These are phyloP conservation scores for Phytopythium aichiense DNA, from an alignment of 352 stramenopile genomes.

Conservation along the genomic window DNA sequence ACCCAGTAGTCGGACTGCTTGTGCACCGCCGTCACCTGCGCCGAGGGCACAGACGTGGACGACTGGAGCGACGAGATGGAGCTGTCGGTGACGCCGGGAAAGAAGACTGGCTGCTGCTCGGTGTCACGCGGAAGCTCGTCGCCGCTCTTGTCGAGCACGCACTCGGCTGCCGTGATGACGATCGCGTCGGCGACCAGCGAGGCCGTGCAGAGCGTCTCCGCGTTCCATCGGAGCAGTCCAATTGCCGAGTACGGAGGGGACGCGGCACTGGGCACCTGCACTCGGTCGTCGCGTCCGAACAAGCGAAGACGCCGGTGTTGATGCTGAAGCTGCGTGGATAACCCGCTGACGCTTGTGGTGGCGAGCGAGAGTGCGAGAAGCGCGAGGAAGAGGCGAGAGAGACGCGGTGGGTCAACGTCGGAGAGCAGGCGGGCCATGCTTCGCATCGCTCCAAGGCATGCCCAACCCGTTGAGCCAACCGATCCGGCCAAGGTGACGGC, in stretches of 20 bases:
- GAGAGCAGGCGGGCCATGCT: background rate
- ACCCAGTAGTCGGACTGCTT: constrained; percentile 66
- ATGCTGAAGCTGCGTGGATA: background rate
- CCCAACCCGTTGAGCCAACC: background rate
- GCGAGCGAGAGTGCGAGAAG: background rate
- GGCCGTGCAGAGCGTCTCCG: constrained; percentile 40
- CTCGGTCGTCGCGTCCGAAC: constrained; percentile 40
- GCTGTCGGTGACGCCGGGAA: background rate
- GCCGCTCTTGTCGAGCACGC: constrained; percentile 35
- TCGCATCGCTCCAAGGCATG: background rate
- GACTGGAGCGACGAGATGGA: background rate
- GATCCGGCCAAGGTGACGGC: too few relatives aligned
- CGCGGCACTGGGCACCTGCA: constrained; percentile 25
- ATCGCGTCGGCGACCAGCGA: constrained; percentile 47
- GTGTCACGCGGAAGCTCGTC: constrained; percentile 27
- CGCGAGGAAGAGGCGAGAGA: background rate
- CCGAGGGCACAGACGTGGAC: constrained; percentile 1
- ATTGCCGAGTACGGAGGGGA: constrained; percentile 51
- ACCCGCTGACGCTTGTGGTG: background rate
- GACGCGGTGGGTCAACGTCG: background rate
- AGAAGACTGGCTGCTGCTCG: background rate
- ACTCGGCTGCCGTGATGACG: constrained; percentile 54
- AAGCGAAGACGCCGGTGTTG: constrained; percentile 28
- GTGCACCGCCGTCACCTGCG: constrained; percentile 38
- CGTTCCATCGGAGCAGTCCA: constrained; percentile 47